Conservation (phyloP, 495 filamentous ascomycete genomes). For the Penicillium daleae region DNA sequence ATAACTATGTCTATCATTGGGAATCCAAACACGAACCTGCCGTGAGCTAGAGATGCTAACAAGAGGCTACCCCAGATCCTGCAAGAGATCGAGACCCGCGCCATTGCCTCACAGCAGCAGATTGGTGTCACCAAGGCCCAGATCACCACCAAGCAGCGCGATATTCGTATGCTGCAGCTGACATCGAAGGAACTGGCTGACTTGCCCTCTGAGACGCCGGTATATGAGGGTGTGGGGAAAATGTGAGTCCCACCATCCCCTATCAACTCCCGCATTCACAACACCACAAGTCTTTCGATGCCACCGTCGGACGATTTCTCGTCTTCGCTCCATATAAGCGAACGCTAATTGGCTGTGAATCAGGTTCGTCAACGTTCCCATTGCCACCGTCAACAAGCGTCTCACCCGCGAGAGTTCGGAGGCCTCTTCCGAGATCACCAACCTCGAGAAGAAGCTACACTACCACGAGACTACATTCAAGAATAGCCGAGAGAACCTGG, state of each 20-base stretch:
- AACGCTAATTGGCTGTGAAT: too few species aligned
- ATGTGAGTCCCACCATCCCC: conserved; percentile 66
- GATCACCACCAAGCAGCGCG: conserved; percentile 82
- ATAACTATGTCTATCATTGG: neutral
- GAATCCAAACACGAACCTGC: neutral
- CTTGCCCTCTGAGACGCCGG: conserved; percentile 75
- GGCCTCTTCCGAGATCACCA: conserved; percentile 74
- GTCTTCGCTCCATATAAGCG: too few species aligned
- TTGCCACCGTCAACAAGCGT: conserved; percentile 70
- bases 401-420: conserved; percentile 75
- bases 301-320: too few species aligned
- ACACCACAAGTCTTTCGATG: too few species aligned
- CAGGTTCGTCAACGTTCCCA: conserved; percentile 88
- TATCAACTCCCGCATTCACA: neutral
- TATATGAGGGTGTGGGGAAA: conserved; percentile 96
- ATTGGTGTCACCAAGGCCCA: conserved; percentile 86
- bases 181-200: conserved; percentile 80
- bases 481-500: conserved; percentile 87
- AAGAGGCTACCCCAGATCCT: conserved; percentile 65
- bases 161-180: conserved; percentile 85
- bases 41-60: conserved; percentile 14
- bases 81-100: conserved; percentile 91
- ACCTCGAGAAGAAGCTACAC: conserved; percentile 84
- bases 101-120: conserved; percentile 86
- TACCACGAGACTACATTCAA: conserved; percentile 94